These are phyloP conservation scores for Phytophthora tubulina DNA, from an alignment of 352 stramenopile species.

Conservation along the genomic window DNA sequence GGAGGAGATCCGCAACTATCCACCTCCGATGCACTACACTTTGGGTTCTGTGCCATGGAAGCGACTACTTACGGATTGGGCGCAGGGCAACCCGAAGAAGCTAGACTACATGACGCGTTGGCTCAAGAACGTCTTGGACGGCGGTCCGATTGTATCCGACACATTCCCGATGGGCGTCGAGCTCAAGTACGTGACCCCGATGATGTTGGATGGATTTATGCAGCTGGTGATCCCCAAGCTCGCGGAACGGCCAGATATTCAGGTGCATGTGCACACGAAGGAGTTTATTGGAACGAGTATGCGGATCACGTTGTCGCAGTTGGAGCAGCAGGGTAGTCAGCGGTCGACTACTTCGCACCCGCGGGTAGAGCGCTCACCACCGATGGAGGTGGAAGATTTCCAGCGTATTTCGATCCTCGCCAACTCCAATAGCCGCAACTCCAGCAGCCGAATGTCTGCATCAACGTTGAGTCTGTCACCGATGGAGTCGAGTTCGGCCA, in stretches of 20 bases:
- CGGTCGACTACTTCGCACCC: constrained; percentile 17
- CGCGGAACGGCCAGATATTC: constrained; percentile 82
- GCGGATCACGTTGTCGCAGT: constrained; percentile 84
- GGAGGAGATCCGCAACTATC: constrained; percentile 90
- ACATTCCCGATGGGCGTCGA: constrained; percentile 91
- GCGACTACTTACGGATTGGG: constrained; percentile 87
- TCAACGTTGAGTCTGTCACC: constrained; percentile 67
- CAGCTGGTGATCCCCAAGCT: constrained; percentile 91
- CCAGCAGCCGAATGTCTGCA: constrained; percentile 54
- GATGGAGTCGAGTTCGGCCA: constrained; percentile 52
- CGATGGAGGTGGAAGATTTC: constrained; percentile 72
- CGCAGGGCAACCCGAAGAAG: constrained; percentile 90
- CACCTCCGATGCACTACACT: constrained; percentile 84
- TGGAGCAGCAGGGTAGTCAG: constrained; percentile 46
- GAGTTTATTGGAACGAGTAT: constrained; percentile 93
- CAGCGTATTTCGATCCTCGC: constrained; percentile 77
- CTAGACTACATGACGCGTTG: constrained; percentile 92
- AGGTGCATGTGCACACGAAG: constrained; percentile 91
- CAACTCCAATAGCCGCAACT: constrained; percentile 44
- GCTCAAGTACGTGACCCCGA: constrained; percentile 91
- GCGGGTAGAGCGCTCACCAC: constrained; percentile 45
- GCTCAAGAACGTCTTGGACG: constrained; percentile 91
- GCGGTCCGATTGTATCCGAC: constrained; percentile 85
- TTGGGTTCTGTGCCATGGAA: constrained; percentile 89
- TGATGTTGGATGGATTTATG: constrained; percentile 93